Base-by-base conservation (phyloP, 2,329 filamentous ascomycete genomes). In the Apiospora malaysiana region DNA sequence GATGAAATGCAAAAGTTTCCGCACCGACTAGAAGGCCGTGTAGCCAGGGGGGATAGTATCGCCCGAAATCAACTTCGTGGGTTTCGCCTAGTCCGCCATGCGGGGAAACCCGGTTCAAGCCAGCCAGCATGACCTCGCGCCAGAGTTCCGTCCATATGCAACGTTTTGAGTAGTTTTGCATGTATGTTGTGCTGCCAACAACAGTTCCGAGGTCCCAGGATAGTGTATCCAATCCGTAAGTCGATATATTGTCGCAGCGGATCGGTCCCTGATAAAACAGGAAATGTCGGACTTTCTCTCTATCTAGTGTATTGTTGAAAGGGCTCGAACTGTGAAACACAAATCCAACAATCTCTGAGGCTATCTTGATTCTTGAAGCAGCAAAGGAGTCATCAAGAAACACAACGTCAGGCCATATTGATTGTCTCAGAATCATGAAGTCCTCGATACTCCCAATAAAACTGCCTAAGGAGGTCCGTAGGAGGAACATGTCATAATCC, bases 391-490 rank as follows among this genome's bases (percentile, higher is more conserved):
- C 27, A 6, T n/a, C 18, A 8, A 63, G 37, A 18, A 63, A 63
- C 3, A 40, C 5, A 1, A 27, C 12, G 18, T 63, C 56, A 4
- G 56, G 56, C 56, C 56, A 63, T 21, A 63, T 5, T 8, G 32
- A 2, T 63, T 21, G 18, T 40, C 56, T 40, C 27, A 63, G 4
- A 12, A n/a, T 1, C 3, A 12, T 21, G 18, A 63, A 63, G 1
- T 63, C 56, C 1, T 63, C 1, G 8, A 63, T 6, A 10, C 14
- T 40, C 6, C 56, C 56, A 4, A 1, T 21, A 9, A 40, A 63
- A n/a, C 0, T 4, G 5, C 16, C 8, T 2, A 63, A 21, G 0
- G 18, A 63, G 12, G 1, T n/a, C 1, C 16, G 1, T 4, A 21
- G 27, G 9, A 12, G 3, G 10, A 12, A 21, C 18, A 37, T 9